Conservation (phyloP, 1,284 basidiomycete species). For the Somion occarium region DNA sequence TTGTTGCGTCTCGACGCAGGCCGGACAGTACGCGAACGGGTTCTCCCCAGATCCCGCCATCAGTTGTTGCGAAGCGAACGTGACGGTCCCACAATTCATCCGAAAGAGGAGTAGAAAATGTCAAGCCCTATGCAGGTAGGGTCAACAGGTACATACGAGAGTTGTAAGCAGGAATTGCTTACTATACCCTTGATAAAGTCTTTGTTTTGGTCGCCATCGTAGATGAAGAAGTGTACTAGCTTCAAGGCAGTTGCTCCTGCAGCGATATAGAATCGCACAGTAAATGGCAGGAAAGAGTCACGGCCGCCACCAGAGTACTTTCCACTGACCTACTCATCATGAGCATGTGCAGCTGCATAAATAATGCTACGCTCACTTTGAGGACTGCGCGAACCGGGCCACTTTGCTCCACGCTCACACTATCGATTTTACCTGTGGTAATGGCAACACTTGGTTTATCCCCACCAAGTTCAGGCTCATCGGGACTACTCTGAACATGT, state of each 20-base stretch:
- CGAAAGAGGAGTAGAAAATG: slow-evolving; percentile 32
- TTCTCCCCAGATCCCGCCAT: slow-evolving; percentile 10
- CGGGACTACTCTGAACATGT: slow-evolving; percentile 32
- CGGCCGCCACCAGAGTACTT: slow-evolving; percentile 34
- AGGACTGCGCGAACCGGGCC: slow-evolving; percentile 40
- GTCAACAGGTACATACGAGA: background rate
- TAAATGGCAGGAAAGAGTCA: slow-evolving; percentile 35
- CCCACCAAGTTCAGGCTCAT: slow-evolving; percentile 29
- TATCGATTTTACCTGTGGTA: slow-evolving; percentile 29
- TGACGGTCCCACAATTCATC: slow-evolving; percentile 37
- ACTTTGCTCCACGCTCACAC: slow-evolving; percentile 32
- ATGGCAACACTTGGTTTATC: slow-evolving; percentile 24
- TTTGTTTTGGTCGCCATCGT: slow-evolving; percentile 35
- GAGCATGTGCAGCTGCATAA: background rate
- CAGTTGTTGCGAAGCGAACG: slow-evolving; percentile 29
- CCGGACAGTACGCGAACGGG: slow-evolving; percentile 35
- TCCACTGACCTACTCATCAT: slow-evolving; percentile 28
- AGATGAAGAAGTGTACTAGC: slow-evolving; percentile 38
- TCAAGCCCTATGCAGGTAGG: slow-evolving; percentile 25
- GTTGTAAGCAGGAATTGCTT: slow-evolving; percentile 6
- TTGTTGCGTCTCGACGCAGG: slow-evolving; percentile 36
- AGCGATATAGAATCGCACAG: slow-evolving; percentile 33
- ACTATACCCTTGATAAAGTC: slow-evolving; percentile 40
- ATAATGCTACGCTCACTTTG: slow-evolving; percentile 24
- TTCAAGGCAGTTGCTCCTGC: slow-evolving; percentile 32